A percentile compares a stretch with the other conserved stretches of the same genome.
Conservation (phyloP, 352 stramenopile genomes). For the Phytophthora uliginosa region DNA sequence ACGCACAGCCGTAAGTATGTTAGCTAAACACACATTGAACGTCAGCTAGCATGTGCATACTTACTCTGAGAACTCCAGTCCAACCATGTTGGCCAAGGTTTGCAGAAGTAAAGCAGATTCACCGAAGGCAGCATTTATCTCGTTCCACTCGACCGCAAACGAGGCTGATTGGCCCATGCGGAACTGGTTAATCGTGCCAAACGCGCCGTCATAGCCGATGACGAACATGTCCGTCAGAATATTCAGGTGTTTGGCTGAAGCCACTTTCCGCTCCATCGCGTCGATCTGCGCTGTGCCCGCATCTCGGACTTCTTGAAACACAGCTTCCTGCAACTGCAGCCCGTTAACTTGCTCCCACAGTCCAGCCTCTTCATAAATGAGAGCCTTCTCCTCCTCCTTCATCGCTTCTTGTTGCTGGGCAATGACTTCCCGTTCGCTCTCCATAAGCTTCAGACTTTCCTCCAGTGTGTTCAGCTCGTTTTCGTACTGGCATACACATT, state of each 20-base stretch:
- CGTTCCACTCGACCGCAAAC: conserved; percentile 85
- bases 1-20: conserved; percentile 11
- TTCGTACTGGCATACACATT: conserved; percentile 62
- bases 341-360: conserved; percentile 74
- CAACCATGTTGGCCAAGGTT: conserved; percentile 67
- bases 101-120: conserved; percentile 79
- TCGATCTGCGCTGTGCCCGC: conserved; percentile 62
- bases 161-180: conserved; percentile 72
- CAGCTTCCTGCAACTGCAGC: conserved; percentile 55
- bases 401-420: conserved; percentile 58
- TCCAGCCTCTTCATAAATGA: conserved; percentile 60
- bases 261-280: conserved; percentile 60
- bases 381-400: conserved; percentile 53
- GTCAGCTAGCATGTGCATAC: conserved; percentile 17
- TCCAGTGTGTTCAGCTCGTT: conserved; percentile 65
- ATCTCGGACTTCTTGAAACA: conserved; percentile 69
- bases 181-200: conserved; percentile 90
- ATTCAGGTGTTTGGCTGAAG: conserved; percentile 61
- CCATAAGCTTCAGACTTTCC: conserved; percentile 78
- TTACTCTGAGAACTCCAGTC: conserved; percentile 78
- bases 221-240: conserved; percentile 82
- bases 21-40: conserved; percentile 1
- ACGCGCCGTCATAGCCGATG: conserved; percentile 77
- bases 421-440: conserved; percentile 68
- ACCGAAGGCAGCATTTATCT: conserved; percentile 89